Evolutionary conservation across 2,329 filamentous ascomycete species (phyloP).

Genomic region (Pezicula neosporulosa): DNA sequence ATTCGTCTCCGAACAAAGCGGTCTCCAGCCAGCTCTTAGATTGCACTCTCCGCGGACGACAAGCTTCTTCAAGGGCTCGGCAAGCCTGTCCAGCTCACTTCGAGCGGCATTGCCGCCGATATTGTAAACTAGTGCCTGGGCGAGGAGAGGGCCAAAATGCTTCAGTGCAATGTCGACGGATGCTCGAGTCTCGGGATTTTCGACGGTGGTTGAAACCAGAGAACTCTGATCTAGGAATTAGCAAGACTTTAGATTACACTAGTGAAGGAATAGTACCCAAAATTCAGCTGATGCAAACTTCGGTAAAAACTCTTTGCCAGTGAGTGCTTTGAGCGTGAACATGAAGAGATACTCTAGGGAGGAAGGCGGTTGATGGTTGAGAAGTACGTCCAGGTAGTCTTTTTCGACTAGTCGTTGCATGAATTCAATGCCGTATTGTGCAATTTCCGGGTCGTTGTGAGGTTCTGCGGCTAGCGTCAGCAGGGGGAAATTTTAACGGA

Average conservation of each 20-base stretch:
- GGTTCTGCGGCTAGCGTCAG: constrained; percentile 36
- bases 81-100: constrained; percentile 68
- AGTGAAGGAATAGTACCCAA: constrained; percentile 51
- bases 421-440: constrained; percentile 73
- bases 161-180: constrained; percentile 47
- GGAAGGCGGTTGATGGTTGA: constrained; percentile 51
- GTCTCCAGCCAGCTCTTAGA: constrained; percentile 61
- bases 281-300: constrained; percentile 73
- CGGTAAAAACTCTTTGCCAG: constrained; percentile 69
- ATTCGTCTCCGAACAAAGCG: constrained; percentile 47
- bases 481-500: background rate
- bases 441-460: constrained; percentile 65
- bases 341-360: constrained; percentile 65
- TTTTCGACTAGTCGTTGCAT: constrained; percentile 60
- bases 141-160: constrained; percentile 59
- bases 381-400: constrained; percentile 53
- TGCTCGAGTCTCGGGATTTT: constrained; percentile 32
- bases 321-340: constrained; percentile 67
- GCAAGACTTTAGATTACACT: background rate
- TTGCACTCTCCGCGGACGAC: constrained; percentile 48
- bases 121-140: constrained; percentile 58
- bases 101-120: constrained; percentile 66
- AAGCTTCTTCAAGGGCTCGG: constrained; percentile 69
- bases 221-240: constrained; percentile 36
- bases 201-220: constrained; percentile 44